A percentile compares a stretch with the other conserved stretches of the same genome.
These are phyloP conservation scores for Stachybotrys elegans DNA, from an alignment of 2,329 filamentous ascomycete species.

Conservation along the genomic window DNA sequence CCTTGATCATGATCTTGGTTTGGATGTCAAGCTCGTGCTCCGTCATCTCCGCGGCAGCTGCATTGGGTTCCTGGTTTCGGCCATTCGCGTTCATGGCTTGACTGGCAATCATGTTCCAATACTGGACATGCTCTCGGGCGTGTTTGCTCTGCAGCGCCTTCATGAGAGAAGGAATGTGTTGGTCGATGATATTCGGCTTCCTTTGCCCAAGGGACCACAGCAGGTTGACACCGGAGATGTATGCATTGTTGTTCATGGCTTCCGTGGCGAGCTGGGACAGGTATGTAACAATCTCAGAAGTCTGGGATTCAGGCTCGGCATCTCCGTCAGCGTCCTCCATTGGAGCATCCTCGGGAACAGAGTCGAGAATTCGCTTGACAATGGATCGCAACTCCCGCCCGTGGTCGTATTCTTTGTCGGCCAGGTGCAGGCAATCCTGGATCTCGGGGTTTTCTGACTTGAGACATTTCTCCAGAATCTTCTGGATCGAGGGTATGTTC, in stretches of 20 bases:
- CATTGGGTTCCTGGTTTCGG: conserved; percentile 48
- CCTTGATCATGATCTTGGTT: conserved; percentile 86
- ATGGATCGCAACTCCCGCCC: conserved; percentile 68
- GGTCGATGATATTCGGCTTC: conserved; percentile 81
- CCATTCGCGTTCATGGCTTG: conserved; percentile 39
- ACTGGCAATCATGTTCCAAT: conserved; percentile 55
- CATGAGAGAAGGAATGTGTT: conserved; percentile 83
- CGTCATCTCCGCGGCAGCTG: conserved; percentile 53
- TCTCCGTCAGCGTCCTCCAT: conserved; percentile 79
- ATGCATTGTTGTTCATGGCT: conserved; percentile 73
- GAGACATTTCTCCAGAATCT: conserved; percentile 82
- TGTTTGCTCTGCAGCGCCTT: conserved; percentile 90
- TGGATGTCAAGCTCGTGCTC: conserved; percentile 82
- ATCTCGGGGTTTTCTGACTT: conserved; percentile 87
- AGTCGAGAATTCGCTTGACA: conserved; percentile 78
- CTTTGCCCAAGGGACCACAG: conserved; percentile 86
- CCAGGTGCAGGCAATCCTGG: conserved; percentile 82
- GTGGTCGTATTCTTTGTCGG: conserved; percentile 65
- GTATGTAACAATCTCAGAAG: conserved; percentile 81
- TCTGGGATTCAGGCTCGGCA: conserved; percentile 72
- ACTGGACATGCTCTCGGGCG: conserved; percentile 86
- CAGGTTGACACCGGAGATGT: conserved; percentile 85
- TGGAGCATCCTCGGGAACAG: conserved; percentile 70
- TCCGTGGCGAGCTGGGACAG: conserved; percentile 84
- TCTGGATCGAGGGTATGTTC: conserved; percentile 74